Percentiles rank a stretch among this genome's conserved stretches.
Evolutionary conservation across 1,284 basidiomycete genomes (phyloP).

Genomic region (Polyporus tsugae): DNA sequence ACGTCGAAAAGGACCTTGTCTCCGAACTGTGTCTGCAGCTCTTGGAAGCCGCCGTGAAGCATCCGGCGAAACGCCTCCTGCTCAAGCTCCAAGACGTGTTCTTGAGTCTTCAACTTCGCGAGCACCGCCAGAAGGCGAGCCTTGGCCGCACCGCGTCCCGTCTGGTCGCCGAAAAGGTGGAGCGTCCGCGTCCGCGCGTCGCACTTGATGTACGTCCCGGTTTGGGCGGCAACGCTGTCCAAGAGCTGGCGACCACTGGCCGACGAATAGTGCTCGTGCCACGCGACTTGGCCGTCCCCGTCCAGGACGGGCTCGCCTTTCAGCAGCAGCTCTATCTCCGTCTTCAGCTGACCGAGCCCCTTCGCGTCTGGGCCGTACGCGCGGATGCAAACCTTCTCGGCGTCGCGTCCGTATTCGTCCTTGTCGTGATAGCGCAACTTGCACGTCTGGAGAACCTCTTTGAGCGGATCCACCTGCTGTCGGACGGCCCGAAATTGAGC

Average conservation of each 20-base stretch:
- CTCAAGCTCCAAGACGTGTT: conserved; percentile 47
- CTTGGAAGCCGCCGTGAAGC: conserved; percentile 46
- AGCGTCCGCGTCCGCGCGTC: conserved; percentile 49
- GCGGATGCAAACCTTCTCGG: conserved; percentile 46
- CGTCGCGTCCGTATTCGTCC: conserved; percentile 30
- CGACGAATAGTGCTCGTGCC: conserved; percentile 57
- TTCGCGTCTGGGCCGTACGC: conserved; percentile 47
- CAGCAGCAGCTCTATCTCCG: conserved; percentile 46
- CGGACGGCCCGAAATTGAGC: conserved; percentile 38
- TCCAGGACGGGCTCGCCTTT: conserved; percentile 47
- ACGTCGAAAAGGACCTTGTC: conserved; percentile 53
- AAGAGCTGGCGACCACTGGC: conserved; percentile 47
- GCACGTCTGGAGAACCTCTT: conserved; percentile 36
- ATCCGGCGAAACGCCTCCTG: conserved; percentile 44
- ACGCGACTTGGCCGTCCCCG: conserved; percentile 44
- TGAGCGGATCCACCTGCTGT: conserved; percentile 42
- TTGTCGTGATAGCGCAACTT: conserved; percentile 46
- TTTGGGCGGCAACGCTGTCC: conserved; percentile 44
- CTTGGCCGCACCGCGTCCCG: conserved; percentile 42
- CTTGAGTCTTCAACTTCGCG: conserved; percentile 44
- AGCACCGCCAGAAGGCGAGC: conserved; percentile 33
- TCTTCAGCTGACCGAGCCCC: conserved; percentile 46
- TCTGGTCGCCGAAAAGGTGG: conserved; percentile 47
- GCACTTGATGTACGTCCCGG: conserved; percentile 46
- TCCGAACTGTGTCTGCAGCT: conserved; percentile 47